Evolutionary conservation across 768 basidiomycete genomes (phyloP).

Genomic region (Leccinum truebloodii): DNA sequence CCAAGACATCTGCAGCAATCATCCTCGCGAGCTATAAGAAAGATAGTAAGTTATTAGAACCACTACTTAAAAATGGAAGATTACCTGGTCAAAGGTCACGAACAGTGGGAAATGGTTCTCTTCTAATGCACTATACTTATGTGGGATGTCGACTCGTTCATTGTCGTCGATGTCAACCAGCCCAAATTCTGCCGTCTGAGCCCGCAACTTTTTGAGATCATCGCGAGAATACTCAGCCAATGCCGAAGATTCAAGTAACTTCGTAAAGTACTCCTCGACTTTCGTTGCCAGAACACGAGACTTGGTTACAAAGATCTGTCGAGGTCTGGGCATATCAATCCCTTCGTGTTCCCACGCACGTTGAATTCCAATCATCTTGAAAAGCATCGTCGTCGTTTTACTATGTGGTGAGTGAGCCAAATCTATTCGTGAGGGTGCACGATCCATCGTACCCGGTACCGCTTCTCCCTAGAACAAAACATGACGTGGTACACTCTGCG

Average conservation of each 20-base stretch:
- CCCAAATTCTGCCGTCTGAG: constrained; percentile 28
- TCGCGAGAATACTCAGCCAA: constrained; percentile 37
- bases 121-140: constrained; percentile 52
- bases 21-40: constrained; percentile 24
- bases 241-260: constrained; percentile 47
- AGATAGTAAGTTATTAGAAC: background rate
- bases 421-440: background rate
- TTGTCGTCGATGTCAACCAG: constrained; percentile 35
- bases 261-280: constrained; percentile 66
- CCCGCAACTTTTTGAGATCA: constrained; percentile 38
- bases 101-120: constrained; percentile 72
- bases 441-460: constrained; percentile 60
- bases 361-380: constrained; percentile 73
- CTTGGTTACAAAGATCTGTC: constrained; percentile 74
- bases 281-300: constrained; percentile 63
- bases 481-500: constrained; percentile 58
- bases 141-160: constrained; percentile 37
- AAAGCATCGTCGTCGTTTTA: constrained; percentile 77
- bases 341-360: constrained; percentile 45
- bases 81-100: constrained; percentile 61
- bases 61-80: constrained; percentile 5
- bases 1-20: constrained; percentile 27
- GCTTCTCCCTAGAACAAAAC: constrained; percentile 68
- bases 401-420: constrained; percentile 34
- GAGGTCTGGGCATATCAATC: constrained; percentile 43